These are phyloP conservation scores for Crucibulum laeve DNA, from an alignment of 768 basidiomycete species.

Conservation along the genomic window DNA sequence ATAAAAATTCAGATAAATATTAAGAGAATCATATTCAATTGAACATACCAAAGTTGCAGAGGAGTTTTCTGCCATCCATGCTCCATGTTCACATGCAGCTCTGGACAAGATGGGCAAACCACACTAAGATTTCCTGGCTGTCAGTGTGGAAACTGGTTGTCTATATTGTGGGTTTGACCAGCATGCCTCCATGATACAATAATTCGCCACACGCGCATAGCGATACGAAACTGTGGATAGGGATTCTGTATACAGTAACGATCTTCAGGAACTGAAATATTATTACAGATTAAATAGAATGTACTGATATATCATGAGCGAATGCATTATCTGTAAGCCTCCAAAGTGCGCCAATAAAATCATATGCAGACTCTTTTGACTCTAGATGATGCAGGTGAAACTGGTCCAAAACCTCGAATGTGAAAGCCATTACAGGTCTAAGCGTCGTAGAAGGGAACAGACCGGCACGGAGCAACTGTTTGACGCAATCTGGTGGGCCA, in stretches of 20 bases:
- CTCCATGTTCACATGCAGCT: slow-evolving; percentile 11
- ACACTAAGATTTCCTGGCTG: slow-evolving; percentile 12
- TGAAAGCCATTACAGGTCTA: slow-evolving; percentile 16
- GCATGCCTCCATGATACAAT: slow-evolving; percentile 9
- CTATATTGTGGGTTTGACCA: slow-evolving; percentile 19
- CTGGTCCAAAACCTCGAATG: slow-evolving; percentile 11
- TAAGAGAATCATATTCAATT: neutral
- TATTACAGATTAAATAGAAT: neutral
- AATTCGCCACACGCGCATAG: slow-evolving; percentile 15
- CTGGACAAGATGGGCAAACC: slow-evolving; percentile 12
- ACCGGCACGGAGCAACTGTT: slow-evolving; percentile 13
- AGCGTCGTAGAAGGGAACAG: slow-evolving; percentile 19
- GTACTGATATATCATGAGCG: slow-evolving; percentile 12
- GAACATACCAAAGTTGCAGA: slow-evolving; percentile 9
- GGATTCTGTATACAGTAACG: slow-evolving; percentile 9
- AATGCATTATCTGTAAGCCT: slow-evolving; percentile 16
- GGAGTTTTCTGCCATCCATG: slow-evolving; percentile 10
- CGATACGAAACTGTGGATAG: slow-evolving; percentile 13
- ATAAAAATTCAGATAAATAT: neutral
- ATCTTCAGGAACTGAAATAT: neutral
- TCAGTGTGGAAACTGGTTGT: slow-evolving; percentile 8
- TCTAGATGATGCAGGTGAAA: slow-evolving; percentile 19
- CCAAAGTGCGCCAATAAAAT: slow-evolving; percentile 15
- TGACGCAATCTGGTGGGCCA: slow-evolving; percentile 1
- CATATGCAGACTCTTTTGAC: slow-evolving; percentile 17